Base-by-base conservation (phyloP, 1,284 basidiomycete species). In the Trichosporon sp. region DNA sequence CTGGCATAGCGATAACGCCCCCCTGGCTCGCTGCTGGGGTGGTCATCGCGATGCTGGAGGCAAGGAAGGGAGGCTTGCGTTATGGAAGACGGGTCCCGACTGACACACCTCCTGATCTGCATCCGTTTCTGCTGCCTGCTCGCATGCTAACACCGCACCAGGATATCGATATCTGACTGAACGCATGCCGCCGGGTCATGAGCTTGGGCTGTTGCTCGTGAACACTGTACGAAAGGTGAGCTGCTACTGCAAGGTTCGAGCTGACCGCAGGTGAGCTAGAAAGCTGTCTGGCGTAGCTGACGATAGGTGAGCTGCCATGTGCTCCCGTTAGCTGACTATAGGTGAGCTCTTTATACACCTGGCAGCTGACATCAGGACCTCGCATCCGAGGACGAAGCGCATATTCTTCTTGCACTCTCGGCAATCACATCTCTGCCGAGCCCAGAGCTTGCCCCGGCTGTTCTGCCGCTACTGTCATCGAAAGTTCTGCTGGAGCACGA, bases 221-320 rank as follows among this genome's bases (percentile, higher is more conserved):
- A 80, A 80, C 62, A 79, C 78, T 3, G 72, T 80, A 8, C 72
- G 77, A 19, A 80, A 80, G 71, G 77, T 76, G 40, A 4, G 66
- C 63, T 33, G 3, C 4, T 0, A 4, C 32, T 25, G 40, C 8
- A 2, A 37, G 33, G 4, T n/a, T 4, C n/a, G n/a, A 11, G 40
- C 40, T 44, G 40, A 44, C 40, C 9, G 16, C 40, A 44, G 40
- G 40, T 44, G 40, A 21, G 40, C 40, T 44, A 19, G 6, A 19
- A 4, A 40, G 16, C 19, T 23, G 40, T 8, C 19, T 37, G 36
- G n/a, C n/a, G n/a, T 11, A 44, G 40, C 40, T 44, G 19, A 44
- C 19, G 40, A 0, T 21, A 44, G 40, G 40, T 44, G 2, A 4
- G 40, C 19, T 44, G 23, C 5, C 3, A 13, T 6, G 40, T 16